Conservation (phyloP, 345 rosid genomes). For the Heritiera fomes region DNA sequence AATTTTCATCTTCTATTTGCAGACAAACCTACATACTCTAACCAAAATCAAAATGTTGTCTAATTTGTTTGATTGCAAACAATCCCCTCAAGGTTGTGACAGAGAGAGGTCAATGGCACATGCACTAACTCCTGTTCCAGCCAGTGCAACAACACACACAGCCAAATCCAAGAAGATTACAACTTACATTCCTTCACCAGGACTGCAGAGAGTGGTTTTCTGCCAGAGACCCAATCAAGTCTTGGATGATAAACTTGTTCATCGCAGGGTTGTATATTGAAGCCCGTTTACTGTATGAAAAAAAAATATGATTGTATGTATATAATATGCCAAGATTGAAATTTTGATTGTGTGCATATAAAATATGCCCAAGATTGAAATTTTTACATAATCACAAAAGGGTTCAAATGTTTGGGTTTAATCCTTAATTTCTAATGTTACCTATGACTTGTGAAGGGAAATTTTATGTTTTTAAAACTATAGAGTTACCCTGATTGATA, state of each 20-base stretch:
- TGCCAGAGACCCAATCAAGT: slow-evolving; percentile 9
- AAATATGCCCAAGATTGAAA: neutral
- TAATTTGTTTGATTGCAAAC: slow-evolving; percentile 9
- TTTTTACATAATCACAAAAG: neutral
- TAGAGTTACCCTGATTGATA: neutral
- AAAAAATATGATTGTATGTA: neutral
- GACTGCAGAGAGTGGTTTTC: slow-evolving; percentile 24
- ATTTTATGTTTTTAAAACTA: neutral
- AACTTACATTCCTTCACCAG: slow-evolving; percentile 19
- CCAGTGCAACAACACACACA: slow-evolving; percentile 28
- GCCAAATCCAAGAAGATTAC: slow-evolving; percentile 17
- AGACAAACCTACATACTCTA: slow-evolving; percentile 30
- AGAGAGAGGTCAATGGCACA: slow-evolving; percentile 38
- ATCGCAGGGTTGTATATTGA: slow-evolving; percentile 42
- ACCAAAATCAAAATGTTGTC: slow-evolving; percentile 13
- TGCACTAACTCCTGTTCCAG: slow-evolving; percentile 42
- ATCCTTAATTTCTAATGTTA: neutral
- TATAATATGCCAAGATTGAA: no score
- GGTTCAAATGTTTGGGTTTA: neutral
- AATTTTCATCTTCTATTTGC: slow-evolving; percentile 15
- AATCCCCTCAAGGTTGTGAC: neutral
- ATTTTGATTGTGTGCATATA: no score
- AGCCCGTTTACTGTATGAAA: neutral
- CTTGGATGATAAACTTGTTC: slow-evolving; percentile 29
- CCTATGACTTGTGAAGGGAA: neutral